Base-by-base conservation (phyloP, 2,329 filamentous ascomycete species). In the Fusarium luffae region DNA sequence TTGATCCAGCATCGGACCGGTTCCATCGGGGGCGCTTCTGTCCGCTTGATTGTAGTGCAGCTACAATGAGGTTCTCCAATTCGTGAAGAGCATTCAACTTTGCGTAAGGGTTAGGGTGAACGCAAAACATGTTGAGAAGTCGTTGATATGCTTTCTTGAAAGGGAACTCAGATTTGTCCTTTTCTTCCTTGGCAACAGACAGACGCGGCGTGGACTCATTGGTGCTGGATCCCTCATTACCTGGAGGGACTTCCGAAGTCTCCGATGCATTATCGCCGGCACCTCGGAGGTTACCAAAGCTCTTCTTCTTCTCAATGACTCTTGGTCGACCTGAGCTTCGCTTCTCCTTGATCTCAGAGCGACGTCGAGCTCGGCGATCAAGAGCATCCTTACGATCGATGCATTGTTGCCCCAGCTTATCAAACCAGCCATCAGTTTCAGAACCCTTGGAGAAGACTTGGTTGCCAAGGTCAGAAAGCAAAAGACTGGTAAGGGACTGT, bases 401-500 rank as follows among this genome's bases (percentile, higher is more conserved):
- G 75, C 88, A 90, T 69, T 90, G 83, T 71, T 90, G 87, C 4
- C 89, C 88, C 9, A 94, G 79, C 16, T 88, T 87, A 54, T 88
- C 85, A 71, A 98, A 96, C 92, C 95, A 98, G 5, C 85, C 85
- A 78, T 98, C 96, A 1, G 95, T 98, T 81, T 99, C 96, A 43
- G 94, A 97, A 5, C 96, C 96, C 52, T 88, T 88, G n/a, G 90
- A 89, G 79, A 97, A 96, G 2, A 98, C 91, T 30, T 93, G 88
- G 42, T 91, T 94, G 8, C 94, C 94, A 6, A 98, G 85, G 77
- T 99, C 96, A 51, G 95, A 98, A 27, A 98, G 82, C 3, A 98
- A 82, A 19, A 99, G 84, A 69, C 93, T 94, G 3, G 91, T 95
- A 41, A 98, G 82, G 0, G 90, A 92, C 76, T 94, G 92, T 72